These are phyloP conservation scores for Craterostigma plantagineum DNA, from an alignment of 257 asterid genomes.

Conservation along the genomic window DNA sequence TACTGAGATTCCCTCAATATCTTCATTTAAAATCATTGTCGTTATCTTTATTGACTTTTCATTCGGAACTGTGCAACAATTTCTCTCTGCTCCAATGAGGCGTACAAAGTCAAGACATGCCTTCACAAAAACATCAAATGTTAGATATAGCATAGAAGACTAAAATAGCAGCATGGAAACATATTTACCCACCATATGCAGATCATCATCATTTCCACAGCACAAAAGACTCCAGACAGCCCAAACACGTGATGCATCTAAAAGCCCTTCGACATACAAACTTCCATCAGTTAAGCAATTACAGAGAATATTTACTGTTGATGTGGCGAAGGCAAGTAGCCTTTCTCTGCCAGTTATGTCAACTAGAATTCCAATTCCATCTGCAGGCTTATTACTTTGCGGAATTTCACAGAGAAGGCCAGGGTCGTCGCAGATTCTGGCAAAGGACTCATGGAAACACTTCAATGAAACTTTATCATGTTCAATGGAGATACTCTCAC, in stretches of 20 bases:
- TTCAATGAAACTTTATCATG: slow-evolving; percentile 30
- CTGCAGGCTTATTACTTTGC: slow-evolving; percentile 25
- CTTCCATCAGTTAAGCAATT: slow-evolving; percentile 83
- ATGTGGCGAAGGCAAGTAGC: slow-evolving; percentile 58
- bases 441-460: slow-evolving; percentile 37
- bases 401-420: slow-evolving; percentile 47
- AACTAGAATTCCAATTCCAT: slow-evolving; percentile 48
- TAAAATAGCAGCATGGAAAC: slow-evolving; percentile 6
- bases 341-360: slow-evolving; percentile 61
- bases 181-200: slow-evolving; percentile 60
- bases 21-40: slow-evolving; percentile 36
- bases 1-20: slow-evolving; percentile 30
- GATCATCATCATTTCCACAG: slow-evolving; percentile 46
- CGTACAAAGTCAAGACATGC: slow-evolving; percentile 85
- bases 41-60: slow-evolving; percentile 53
- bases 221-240: slow-evolving; percentile 62
- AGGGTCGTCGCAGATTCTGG: slow-evolving; percentile 25
- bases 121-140: slow-evolving; percentile 38
- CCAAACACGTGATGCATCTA: slow-evolving; percentile 45
- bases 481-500: slow-evolving; percentile 17
- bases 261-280: slow-evolving; percentile 74
- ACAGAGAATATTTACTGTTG: slow-evolving; percentile 59
- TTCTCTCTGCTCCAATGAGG: slow-evolving; percentile 50
- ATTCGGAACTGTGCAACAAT: slow-evolving; percentile 36
- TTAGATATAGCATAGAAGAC: slow-evolving; percentile 6